Conservation (phyloP, 352 stramenopile genomes). For the Globisporangium emineosum region DNA sequence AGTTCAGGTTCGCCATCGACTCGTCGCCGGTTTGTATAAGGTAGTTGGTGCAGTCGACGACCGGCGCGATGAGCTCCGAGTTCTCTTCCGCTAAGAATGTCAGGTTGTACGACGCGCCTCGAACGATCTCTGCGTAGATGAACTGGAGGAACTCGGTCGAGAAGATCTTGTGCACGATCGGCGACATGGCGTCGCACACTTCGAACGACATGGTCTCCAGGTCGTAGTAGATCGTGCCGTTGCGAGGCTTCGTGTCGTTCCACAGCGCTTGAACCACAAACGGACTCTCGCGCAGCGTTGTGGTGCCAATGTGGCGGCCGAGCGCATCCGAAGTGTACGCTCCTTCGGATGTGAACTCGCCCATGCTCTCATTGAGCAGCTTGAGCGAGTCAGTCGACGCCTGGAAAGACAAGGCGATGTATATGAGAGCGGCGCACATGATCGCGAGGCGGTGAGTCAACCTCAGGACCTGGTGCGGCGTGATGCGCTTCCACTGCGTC, state of each 20-base stretch:
- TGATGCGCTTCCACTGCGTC: neutral
- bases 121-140: conserved; percentile 11
- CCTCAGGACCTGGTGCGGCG: neutral
- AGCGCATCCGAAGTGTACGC: conserved; percentile 8
- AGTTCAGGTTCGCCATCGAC: conserved; percentile 31
- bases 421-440: conserved; percentile 1
- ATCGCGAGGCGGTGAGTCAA: conserved; percentile 9
- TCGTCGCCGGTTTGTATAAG: conserved; percentile 21
- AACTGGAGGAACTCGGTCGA: conserved; percentile 10
- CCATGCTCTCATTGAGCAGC: neutral
- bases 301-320: neutral
- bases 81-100: conserved; percentile 5
- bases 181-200: neutral
- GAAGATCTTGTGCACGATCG: conserved; percentile 7
- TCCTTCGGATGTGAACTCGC: neutral
- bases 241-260: conserved; percentile 14
- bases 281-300: conserved; percentile 15
- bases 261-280: conserved; percentile 14
- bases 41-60: conserved; percentile 39
- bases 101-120: conserved; percentile 15
- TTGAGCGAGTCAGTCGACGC: neutral
- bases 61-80: conserved; percentile 31
- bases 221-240: conserved; percentile 7
- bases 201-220: conserved; percentile 4
- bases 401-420: conserved; percentile 5